Evolutionary conservation across 1,284 basidiomycete genomes (phyloP), one percentile per base, ranked within the genome.

Genomic region (Tilletia indica): DNA sequence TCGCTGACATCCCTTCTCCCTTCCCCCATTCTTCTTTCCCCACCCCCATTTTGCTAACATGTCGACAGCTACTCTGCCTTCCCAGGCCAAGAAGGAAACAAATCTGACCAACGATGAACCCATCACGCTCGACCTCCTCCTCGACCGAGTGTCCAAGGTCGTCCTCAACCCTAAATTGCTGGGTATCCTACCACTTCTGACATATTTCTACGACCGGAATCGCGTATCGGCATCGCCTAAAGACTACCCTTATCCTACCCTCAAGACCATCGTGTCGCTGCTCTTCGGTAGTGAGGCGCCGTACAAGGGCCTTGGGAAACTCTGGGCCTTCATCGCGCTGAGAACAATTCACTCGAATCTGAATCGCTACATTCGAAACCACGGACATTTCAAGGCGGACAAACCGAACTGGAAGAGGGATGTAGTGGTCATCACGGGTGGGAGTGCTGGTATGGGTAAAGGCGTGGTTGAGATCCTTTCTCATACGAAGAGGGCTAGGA

Each of bases 401-500:
- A 68, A 66, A 6, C 72, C 73, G 0, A 21, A n/a, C 19, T 78
- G 73, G 73, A 47, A 71, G 36, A 72, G 74, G 19, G 76, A 78
- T 51, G 69, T 75, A 34, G 73, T 78, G 21, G 63, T 78, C 48
- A 75, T 78, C 49, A 78, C 76, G 12, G 76, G 76, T 11, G 76
- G 76, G 0, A 70, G 74, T 48, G 73, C 75, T 2, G 76, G 76
- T n/a, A 78, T 78, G 19, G 76, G 76, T 4, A 77, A 77, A 42
- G 73, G 72, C 67, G 61, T 78, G 19, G 76, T 78, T 11, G 76
- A 78, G 67, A 56, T 72, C 8, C 66, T 78, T 5, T 47, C 75
- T 8, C 68, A 69, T 56, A 73, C 73, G 61, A 72, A 72, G 11
- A 42, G 67, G 68, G 69, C 69, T 4, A 78, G 75, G 42, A 72